Evolutionary conservation across 2,329 filamentous ascomycete genomes (phyloP).

Genomic region (Thermomyces lanuginosus): DNA sequence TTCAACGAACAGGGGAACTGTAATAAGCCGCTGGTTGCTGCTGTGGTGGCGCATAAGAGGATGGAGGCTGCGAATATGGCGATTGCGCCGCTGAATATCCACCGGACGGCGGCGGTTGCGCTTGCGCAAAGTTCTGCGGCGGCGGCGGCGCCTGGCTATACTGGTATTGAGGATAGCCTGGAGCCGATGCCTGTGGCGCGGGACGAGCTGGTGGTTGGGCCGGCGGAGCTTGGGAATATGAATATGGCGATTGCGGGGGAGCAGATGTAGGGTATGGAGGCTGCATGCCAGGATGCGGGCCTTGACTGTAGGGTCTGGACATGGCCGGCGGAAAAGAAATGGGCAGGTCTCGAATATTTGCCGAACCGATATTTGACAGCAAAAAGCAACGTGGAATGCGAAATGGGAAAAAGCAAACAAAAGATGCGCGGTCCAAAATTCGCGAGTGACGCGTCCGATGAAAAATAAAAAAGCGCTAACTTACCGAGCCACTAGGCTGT

Average conservation of each 20-base stretch:
- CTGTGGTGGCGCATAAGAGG: too few relatives aligned
- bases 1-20: too few relatives aligned
- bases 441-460: not conserved
- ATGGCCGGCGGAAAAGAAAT: constrained; percentile 11
- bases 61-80: too few relatives aligned
- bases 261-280: constrained; percentile 20
- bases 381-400: constrained; percentile 3
- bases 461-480: constrained; percentile 10
- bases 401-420: constrained; percentile 4
- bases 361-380: constrained; percentile 4
- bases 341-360: constrained; percentile 6
- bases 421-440: constrained; percentile 4
- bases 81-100: too few relatives aligned
- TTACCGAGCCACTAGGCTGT: constrained; percentile 19
- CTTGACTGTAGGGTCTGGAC: constrained; percentile 22
- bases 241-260: constrained; percentile 12
- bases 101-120: too few relatives aligned
- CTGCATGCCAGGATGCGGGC: constrained; percentile 22
- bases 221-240: too few relatives aligned
- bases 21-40: too few relatives aligned
- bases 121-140: too few relatives aligned
- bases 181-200: too few relatives aligned
- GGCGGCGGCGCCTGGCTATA: too few relatives aligned
- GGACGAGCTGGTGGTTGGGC: too few relatives aligned
- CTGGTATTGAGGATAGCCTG: too few relatives aligned